phyloP scores from a whole-genome alignment of 192 early-diverging fungal genomes.

The Glomus cerebriforme region DNA sequence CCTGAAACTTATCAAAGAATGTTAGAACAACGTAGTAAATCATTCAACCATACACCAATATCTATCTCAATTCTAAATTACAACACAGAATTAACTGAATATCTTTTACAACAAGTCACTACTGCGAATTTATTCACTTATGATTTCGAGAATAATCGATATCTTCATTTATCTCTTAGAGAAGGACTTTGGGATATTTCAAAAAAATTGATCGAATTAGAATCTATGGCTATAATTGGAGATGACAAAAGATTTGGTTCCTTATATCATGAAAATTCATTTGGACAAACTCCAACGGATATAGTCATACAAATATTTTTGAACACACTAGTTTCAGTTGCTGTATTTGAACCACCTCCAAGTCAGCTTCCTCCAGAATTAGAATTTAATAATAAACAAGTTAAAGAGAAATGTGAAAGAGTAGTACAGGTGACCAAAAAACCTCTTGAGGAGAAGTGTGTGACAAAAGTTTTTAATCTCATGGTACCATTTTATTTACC shows the following conservation, averaged over 20 bases:
- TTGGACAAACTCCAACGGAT: conserved; percentile 10
- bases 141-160: conserved; percentile 8
- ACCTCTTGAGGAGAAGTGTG: too few relatives aligned
- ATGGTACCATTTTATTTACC: too few relatives aligned
- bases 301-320: conserved; percentile 1
- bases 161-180: conserved; percentile 16
- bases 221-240: background rate
- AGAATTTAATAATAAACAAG: too few relatives aligned
- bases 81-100: background rate
- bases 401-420: too few relatives aligned
- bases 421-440: too few relatives aligned
- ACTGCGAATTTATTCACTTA: background rate
- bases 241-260: background rate
- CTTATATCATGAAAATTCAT: conserved; percentile 2
- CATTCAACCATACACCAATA: background rate
- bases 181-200: background rate
- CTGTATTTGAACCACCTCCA: too few relatives aligned
- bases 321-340: background rate
- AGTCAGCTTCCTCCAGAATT: too few relatives aligned
- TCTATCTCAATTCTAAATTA: background rate
- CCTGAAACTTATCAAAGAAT: background rate
- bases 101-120: background rate
- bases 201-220: background rate
- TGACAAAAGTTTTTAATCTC: too few relatives aligned
- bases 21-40: conserved; percentile 1